Conservation (phyloP, 2,329 filamentous ascomycete species). For the Xylariaceae sp. region DNA sequence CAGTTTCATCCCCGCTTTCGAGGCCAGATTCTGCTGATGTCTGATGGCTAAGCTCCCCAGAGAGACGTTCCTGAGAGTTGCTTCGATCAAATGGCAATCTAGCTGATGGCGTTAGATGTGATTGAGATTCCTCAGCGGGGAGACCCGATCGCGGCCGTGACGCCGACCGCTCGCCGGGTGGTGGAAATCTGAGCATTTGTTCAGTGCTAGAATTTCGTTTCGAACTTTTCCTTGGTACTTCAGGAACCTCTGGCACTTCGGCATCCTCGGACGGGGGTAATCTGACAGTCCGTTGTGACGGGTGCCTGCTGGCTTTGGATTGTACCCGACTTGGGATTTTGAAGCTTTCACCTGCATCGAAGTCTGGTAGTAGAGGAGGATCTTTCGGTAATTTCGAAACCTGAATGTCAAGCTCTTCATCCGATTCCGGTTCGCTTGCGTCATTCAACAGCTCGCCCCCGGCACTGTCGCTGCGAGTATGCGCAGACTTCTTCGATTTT, state of each 20-base stretch:
- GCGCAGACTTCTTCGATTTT: constrained; percentile 41
- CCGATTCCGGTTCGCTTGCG: constrained; percentile 55
- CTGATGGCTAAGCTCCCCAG: constrained; percentile 54
- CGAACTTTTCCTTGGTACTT: constrained; percentile 76
- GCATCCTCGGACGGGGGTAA: constrained; percentile 34
- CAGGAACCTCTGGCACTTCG: constrained; percentile 51
- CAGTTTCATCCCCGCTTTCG: constrained; percentile 53
- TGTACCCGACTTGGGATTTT: constrained; percentile 68
- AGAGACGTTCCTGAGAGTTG: constrained; percentile 59
- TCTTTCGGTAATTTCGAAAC: constrained; percentile 52
- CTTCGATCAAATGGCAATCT: constrained; percentile 65
- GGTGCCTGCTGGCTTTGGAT: constrained; percentile 60
- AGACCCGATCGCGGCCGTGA: constrained; percentile 23
- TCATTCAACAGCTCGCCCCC: constrained; percentile 53
- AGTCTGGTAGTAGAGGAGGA: constrained; percentile 64
- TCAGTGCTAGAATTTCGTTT: constrained; percentile 60
- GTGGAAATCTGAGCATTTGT: constrained; percentile 44
- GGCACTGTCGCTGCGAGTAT: constrained; percentile 41
- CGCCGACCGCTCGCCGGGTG: constrained; percentile 25
- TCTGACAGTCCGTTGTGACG: constrained; percentile 47
- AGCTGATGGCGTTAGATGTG: constrained; percentile 37
- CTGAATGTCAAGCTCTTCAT: constrained; percentile 46
- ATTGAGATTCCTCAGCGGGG: constrained; percentile 9
- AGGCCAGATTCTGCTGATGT: constrained; percentile 39
- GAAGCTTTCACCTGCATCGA: constrained; percentile 65